A percentile compares a stretch with the other conserved stretches of the same genome.
Evolutionary conservation across 2,329 filamentous ascomycete species (phyloP).

Genomic region (Sarocladium brachiariae): DNA sequence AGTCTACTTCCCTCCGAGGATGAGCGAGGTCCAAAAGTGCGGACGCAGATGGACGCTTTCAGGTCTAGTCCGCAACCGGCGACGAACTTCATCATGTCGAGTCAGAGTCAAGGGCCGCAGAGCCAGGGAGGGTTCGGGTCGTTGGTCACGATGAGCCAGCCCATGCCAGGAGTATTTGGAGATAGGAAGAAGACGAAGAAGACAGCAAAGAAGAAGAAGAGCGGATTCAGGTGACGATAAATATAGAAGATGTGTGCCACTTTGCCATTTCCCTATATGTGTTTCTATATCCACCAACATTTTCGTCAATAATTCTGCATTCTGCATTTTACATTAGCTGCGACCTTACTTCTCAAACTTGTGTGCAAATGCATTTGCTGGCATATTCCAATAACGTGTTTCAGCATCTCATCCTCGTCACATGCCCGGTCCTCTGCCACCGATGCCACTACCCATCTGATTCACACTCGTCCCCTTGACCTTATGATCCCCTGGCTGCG

Average conservation of each 20-base stretch:
- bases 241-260: background rate
- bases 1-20: conserved; percentile 13
- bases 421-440: conserved; percentile 31
- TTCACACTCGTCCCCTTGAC: conserved; percentile 50
- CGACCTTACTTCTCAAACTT: too few relatives aligned
- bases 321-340: too few relatives aligned
- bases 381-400: too few relatives aligned
- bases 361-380: too few relatives aligned
- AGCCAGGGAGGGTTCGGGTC: conserved; percentile 18
- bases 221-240: conserved; percentile 26
- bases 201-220: conserved; percentile 34
- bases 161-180: conserved; percentile 38
- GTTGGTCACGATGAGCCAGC: conserved; percentile 37
- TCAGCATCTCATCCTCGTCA: too few relatives aligned
- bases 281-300: too few relatives aligned
- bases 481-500: conserved; percentile 84
- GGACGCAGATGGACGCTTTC: conserved; percentile 10
- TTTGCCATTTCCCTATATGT: too few relatives aligned
- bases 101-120: conserved; percentile 29
- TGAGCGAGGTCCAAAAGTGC: conserved; percentile 1
- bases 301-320: too few relatives aligned
- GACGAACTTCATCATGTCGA: conserved; percentile 27
- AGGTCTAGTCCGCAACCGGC: conserved; percentile 12
- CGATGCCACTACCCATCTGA: conserved; percentile 49
- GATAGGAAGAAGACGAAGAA: conserved; percentile 37